phyloP scores from a whole-genome alignment of 352 stramenopile species.

The Pythium inflatum region DNA sequence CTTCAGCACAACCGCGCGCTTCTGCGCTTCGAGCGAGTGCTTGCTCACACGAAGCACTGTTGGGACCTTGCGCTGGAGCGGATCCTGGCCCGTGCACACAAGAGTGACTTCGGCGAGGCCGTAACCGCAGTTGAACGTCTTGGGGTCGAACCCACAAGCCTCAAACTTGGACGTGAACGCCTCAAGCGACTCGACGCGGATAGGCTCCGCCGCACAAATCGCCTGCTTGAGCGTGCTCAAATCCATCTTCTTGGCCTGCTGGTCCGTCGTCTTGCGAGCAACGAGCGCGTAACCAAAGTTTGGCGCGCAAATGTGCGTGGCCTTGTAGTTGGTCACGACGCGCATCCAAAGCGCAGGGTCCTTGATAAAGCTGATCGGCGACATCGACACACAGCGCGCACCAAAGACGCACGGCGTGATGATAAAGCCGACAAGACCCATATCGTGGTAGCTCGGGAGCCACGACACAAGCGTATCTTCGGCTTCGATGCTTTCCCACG shows the following conservation, averaged over 20 bases:
- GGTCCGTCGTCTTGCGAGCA: conserved; percentile 75
- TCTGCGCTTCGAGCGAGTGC: conserved; percentile 56
- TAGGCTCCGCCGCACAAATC: conserved; percentile 82
- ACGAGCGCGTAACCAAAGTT: conserved; percentile 83
- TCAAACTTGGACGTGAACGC: conserved; percentile 75
- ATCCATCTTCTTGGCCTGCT: conserved; percentile 60
- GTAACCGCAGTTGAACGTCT: conserved; percentile 85
- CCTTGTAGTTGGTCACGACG: conserved; percentile 72
- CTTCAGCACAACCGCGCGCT: conserved; percentile 46
- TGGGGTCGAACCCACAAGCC: conserved; percentile 56
- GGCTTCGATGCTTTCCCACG: conserved; percentile 65
- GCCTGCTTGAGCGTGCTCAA: conserved; percentile 69
- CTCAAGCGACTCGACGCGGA: conserved; percentile 76
- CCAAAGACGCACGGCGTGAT: conserved; percentile 83
- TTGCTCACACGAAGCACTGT: conserved; percentile 75
- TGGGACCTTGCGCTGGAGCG: conserved; percentile 47
- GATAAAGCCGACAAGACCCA: conserved; percentile 98
- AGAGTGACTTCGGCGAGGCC: conserved; percentile 83
- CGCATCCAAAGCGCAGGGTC: conserved; percentile 84
- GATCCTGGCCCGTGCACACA: conserved; percentile 76
- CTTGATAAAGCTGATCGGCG: conserved; percentile 87
- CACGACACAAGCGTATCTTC: conserved; percentile 92
- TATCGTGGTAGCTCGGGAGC: conserved; percentile 99
- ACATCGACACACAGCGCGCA: conserved; percentile 96
- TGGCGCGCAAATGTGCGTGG: conserved; percentile 74